These are phyloP conservation scores for Usnea hakonensis DNA, from an alignment of 495 filamentous ascomycete species.

Conservation along the genomic window DNA sequence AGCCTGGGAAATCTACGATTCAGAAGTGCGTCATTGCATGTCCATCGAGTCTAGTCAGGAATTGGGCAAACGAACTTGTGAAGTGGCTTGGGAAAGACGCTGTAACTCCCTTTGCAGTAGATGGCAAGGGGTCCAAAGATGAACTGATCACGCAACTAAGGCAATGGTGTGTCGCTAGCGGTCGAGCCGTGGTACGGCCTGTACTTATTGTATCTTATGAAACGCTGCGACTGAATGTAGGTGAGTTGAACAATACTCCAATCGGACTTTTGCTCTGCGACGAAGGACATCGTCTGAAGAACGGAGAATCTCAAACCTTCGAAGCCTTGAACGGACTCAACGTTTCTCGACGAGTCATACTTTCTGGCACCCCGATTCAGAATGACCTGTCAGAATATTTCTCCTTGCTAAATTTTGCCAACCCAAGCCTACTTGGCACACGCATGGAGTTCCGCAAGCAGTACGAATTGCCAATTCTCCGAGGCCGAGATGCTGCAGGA, in stretches of 20 bases:
- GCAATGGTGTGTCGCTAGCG: constrained; percentile 88
- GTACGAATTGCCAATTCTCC: constrained; percentile 87
- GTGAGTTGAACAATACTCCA: constrained; percentile 74
- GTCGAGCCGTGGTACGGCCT: constrained; percentile 81
- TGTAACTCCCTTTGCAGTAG: constrained; percentile 88
- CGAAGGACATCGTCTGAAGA: constrained; percentile 97
- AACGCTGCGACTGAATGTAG: constrained; percentile 82
- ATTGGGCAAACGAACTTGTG: constrained; percentile 92
- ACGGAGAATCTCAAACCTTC: constrained; percentile 92
- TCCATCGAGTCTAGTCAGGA: constrained; percentile 89
- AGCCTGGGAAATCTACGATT: constrained; percentile 86
- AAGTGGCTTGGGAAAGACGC: constrained; percentile 96
- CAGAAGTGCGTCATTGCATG: constrained; percentile 99
- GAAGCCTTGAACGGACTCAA: constrained; percentile 82
- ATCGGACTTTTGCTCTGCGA: constrained; percentile 97
- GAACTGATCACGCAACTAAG: constrained; percentile 82
- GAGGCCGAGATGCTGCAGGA: constrained; percentile 84
- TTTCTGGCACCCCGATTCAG: constrained; percentile 95
- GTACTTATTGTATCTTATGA: constrained; percentile 99
- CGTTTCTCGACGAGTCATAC: constrained; percentile 83
- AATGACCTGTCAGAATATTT: constrained; percentile 99
- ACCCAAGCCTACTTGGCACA: constrained; percentile 83
- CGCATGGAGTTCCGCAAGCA: constrained; percentile 89
- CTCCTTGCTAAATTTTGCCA: constrained; percentile 91
- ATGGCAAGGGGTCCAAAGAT: constrained; percentile 92